phyloP scores from a whole-genome alignment of 2,329 filamentous ascomycete genomes.

The Phyllosticta citrichinensis region DNA sequence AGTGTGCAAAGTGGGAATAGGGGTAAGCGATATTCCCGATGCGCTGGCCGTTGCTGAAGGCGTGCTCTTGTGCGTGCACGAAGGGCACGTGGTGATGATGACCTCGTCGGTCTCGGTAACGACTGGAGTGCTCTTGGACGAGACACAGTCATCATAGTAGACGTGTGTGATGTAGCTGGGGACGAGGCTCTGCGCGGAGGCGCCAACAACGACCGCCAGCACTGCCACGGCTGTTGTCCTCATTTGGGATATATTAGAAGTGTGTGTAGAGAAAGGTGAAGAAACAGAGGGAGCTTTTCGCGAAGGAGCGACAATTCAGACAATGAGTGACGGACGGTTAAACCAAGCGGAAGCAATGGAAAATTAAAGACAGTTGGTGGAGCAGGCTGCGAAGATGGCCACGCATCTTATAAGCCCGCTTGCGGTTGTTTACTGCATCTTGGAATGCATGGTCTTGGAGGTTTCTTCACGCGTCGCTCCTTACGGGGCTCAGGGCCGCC shows the following conservation, averaged over 20 bases:
- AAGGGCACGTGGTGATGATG: slow-evolving; percentile 17
- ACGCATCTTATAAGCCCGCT: slow-evolving; percentile 1
- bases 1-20: slow-evolving; percentile 7
- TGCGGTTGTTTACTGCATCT: slow-evolving; percentile 7
- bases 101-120: slow-evolving; percentile 20
- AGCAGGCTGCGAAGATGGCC: background rate
- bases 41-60: background rate
- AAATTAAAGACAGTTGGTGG: slow-evolving; percentile 3
- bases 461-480: background rate
- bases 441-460: background rate
- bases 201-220: slow-evolving; percentile 1
- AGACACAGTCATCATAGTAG: slow-evolving; percentile 1
- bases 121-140: background rate
- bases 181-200: slow-evolving; percentile 1
- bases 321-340: background rate
- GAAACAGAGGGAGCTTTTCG: background rate
- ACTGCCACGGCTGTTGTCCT: slow-evolving; percentile 3
- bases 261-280: background rate
- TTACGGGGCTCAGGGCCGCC: background rate
- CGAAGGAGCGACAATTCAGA: background rate
- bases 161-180: slow-evolving; percentile 7
- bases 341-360: background rate
- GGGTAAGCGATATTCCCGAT: background rate
- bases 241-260: background rate
- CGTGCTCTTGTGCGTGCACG: background rate